These are phyloP conservation scores for Crinitomyces ghanaensis DNA, from an alignment of 805 yeast genomes.

Conservation along the genomic window DNA sequence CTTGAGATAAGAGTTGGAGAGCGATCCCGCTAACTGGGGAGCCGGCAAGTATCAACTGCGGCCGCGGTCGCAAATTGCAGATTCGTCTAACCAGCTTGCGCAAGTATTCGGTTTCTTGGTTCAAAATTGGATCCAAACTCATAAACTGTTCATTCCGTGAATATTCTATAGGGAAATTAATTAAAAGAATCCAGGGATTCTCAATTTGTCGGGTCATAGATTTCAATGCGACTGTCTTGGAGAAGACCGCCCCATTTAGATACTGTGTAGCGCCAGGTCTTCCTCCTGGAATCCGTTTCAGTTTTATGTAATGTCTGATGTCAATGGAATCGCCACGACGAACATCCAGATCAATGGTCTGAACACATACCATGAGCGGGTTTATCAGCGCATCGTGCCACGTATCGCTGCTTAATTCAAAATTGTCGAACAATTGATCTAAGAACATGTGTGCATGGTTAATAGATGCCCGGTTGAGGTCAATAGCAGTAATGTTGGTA, in stretches of 20 bases:
- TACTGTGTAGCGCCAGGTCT: conserved; percentile 44
- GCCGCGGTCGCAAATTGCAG: conserved; percentile 67
- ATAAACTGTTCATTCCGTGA: conserved; percentile 57
- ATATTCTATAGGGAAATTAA: conserved; percentile 86
- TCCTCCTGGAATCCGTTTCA: conserved; percentile 79
- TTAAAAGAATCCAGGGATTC: conserved; percentile 66
- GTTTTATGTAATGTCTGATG: conserved; percentile 76
- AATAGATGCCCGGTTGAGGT: conserved; percentile 24
- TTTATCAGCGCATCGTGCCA: conserved; percentile 51
- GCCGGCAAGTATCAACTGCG: conserved; percentile 69
- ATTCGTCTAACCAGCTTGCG: conserved; percentile 72
- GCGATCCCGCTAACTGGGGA: conserved; percentile 79
- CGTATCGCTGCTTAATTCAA: conserved; percentile 28
- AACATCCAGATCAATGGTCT: conserved; percentile 47
- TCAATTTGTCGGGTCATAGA: conserved; percentile 55
- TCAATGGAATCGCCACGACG: conserved; percentile 66
- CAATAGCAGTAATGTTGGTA: conserved; percentile 17
- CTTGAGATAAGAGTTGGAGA: conserved; percentile 52
- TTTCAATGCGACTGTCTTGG: conserved; percentile 71
- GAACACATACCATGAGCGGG: conserved; percentile 43
- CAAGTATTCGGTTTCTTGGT: conserved; percentile 80
- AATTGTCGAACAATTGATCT: conserved; percentile 23
- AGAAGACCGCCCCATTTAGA: conserved; percentile 72
- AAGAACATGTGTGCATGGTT: conserved; percentile 21
- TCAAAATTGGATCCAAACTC: conserved; percentile 70